Evolutionary conservation across 805 yeast species (phyloP), one percentile per base, ranked within the genome.

Genomic region (Wickerhamomyces chambardii): DNA sequence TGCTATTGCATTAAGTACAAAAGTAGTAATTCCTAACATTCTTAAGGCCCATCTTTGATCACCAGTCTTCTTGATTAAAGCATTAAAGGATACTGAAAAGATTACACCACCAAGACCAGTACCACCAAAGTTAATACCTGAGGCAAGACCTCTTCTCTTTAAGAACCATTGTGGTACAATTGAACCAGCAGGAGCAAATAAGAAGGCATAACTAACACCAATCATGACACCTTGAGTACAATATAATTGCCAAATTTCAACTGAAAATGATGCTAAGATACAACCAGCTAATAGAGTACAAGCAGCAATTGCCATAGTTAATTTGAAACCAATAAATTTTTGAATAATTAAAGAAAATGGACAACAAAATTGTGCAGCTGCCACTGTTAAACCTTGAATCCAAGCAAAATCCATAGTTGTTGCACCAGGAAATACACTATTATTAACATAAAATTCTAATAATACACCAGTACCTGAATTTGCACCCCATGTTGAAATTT

Each of bases 401-500:
- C 73, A 58, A 12, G 85, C 84, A 51, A 69, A 82, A 39, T 78
- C 83, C 36, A 71, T 56, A 34, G 68, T 68, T 1, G 66, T 50
- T 0, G 80, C 78, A 3, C 78, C 84, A 0, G 60, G 57, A 42
- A 75, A 79, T 0, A 65, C 57, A 31, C 69, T 54, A 34, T 68
- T 50, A 30, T 69, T 66, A 17, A 80, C 42, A 47, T 78, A 82
- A 42, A 64, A 66, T 1, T 81, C 66, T 18, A 81, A 58, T 43
- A 75, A 78, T 5, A 82, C 68, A 21, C 85, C 80, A 4, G 78
- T 81, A 6, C 41, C 41, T 6, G 75, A 60, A 43, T 80, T 80
- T 43, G 81, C 70, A 14, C 92, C 92, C 89, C 90, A 82, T 0
- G 84, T 71, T 28, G 70, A 63, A 42, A 75, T 69, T 51, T 75